Base-by-base conservation (phyloP, 768 basidiomycete species). In the Russula lepida region DNA sequence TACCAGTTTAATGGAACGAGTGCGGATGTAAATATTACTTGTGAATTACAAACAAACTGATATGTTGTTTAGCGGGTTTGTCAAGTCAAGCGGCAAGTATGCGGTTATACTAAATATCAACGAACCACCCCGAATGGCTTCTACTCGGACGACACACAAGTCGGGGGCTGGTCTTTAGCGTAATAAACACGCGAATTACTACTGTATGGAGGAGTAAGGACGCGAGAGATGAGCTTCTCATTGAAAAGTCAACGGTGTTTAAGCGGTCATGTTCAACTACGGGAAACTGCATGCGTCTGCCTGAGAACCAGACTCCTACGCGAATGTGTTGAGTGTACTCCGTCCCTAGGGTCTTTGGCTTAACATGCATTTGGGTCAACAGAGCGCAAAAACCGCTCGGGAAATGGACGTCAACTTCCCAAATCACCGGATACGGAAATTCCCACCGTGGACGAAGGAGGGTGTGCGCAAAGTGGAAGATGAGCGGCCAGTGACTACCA, bases 61-160 rank as follows among this genome's bases (percentile, higher is more conserved):
- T n/a, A n/a, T n/a, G n/a, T n/a, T n/a, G n/a, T n/a, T n/a, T n/a
- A n/a, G n/a, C n/a, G n/a, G n/a, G n/a, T 44, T 57, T 51, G 50
- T 46, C 23, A 57, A 28, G n/a, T n/a, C n/a, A n/a, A 17, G 60
- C 60, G 60, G 60, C n/a, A 57, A 47, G 28, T 62, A 50, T 52
- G 60, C 55, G 60, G 50, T 57, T 25, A 46, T 62, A 62, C 49
- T 28, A 44, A 56, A 51, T 61, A 56, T 47, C 60, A 46, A 57
- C 49, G 25, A 43, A 41, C 11, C 17, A 13, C 9, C 27, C 55
- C 49, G 43, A 47, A 37, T 35, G 39, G 37, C 50, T 57, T 57
- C 25, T 50, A 41, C 48, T 56, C 41, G 56, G 35, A 56, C 28
- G 28, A 51, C 49, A 27, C 35, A 28, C 21, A 33, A 25, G 41